Conservation (phyloP, 106 monocot genomes). For the Dendrobium officinale region DNA sequence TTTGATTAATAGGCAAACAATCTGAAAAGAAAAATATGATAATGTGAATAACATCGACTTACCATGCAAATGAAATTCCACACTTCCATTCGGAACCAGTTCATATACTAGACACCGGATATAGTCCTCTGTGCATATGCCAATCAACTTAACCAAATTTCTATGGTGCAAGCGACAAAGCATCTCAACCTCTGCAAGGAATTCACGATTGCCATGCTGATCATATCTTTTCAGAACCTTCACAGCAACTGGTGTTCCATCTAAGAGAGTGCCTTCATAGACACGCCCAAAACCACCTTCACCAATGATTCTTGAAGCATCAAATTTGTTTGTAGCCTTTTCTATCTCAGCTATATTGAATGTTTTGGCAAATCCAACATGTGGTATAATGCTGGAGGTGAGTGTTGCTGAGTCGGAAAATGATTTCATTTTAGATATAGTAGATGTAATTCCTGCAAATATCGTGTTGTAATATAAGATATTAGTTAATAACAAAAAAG, state of each 20-base stretch:
- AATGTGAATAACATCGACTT: conserved; percentile 1
- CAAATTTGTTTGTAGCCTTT: conserved; percentile 48
- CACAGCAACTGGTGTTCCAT: conserved; percentile 50
- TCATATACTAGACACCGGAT: conserved; percentile 54
- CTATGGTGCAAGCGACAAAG: conserved; percentile 52
- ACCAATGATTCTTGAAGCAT: conserved; percentile 36
- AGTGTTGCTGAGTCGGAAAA: conserved; percentile 36
- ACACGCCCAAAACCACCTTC: conserved; percentile 65
- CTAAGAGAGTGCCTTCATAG: conserved; percentile 37
- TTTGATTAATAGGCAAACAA: too few species aligned
- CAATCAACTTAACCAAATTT: conserved; percentile 54
- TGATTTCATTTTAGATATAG: conserved; percentile 33
- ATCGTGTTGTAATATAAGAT: background rate
- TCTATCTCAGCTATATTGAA: conserved; percentile 54
- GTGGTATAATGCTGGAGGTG: conserved; percentile 34
- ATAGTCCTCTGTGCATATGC: conserved; percentile 45
- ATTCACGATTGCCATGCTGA: conserved; percentile 44
- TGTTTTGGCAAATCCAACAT: conserved; percentile 38
- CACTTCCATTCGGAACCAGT: conserved; percentile 65
- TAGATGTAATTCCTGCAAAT: conserved; percentile 36
- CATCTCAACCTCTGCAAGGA: conserved; percentile 61
- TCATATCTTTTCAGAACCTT: conserved; percentile 50
- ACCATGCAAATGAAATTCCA: conserved; percentile 72
- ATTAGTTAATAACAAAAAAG: conserved; percentile 1
- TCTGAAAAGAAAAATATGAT: background rate